These are phyloP conservation scores for Secale cereale DNA, from an alignment of 176 grass and related monocot species.

Conservation along the genomic window DNA sequence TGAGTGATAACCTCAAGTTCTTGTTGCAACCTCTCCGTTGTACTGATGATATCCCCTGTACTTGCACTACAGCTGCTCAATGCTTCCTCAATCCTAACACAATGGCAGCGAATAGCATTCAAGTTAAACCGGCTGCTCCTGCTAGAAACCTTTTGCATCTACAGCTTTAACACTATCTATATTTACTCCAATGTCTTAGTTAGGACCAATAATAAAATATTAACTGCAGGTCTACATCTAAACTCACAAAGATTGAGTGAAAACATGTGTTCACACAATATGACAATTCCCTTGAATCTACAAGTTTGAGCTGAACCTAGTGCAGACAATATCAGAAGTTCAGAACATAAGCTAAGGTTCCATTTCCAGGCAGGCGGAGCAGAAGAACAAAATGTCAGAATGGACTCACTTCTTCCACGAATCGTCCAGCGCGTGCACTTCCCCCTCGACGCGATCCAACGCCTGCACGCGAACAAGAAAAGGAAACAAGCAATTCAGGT, in stretches of 20 bases:
- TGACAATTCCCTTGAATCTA: not conserved
- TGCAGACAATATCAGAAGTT: not conserved
- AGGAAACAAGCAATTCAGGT: not conserved
- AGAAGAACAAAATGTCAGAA: not conserved
- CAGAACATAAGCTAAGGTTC: not conserved
- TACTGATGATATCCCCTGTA: conserved; percentile 96
- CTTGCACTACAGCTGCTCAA: conserved; percentile 83
- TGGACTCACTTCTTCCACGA: conserved; percentile 85
- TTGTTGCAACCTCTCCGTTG: conserved; percentile 93
- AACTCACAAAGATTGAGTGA: not conserved
- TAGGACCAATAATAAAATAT: not conserved
- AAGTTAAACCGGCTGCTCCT: not conserved
- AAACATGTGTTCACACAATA: not conserved
- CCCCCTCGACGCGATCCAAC: conserved; percentile 84
- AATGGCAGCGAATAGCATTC: conserved; percentile 23
- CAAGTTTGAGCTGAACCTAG: not conserved
- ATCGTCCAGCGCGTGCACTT: conserved; percentile 63
- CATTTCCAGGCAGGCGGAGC: conserved; percentile 13
- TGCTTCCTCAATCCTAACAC: conserved; percentile 76
- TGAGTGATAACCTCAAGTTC: conserved; percentile 97
- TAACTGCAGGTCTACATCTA: not conserved
- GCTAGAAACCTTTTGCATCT: not conserved
- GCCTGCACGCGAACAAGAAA: conserved; percentile 40
- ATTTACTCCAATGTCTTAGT: not conserved
- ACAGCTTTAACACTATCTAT: not conserved